phyloP scores from a whole-genome alignment of 805 yeast species.

The Metschnikowia lunata region DNA sequence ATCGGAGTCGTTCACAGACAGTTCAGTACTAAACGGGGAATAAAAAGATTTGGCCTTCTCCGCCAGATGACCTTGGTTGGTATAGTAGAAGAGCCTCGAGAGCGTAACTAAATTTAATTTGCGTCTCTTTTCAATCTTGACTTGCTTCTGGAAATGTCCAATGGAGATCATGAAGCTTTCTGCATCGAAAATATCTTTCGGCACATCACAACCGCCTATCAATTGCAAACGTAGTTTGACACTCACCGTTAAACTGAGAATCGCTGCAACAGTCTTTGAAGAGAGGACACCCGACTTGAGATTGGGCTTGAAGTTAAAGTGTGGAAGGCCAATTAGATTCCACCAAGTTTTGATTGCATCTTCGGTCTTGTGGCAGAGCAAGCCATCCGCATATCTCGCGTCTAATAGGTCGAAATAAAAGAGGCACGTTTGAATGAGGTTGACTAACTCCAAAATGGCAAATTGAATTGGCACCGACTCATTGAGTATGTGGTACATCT shows the following conservation, averaged over 20 bases:
- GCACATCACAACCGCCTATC: conserved; percentile 45
- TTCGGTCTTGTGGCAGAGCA: conserved; percentile 74
- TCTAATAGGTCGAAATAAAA: conserved; percentile 73
- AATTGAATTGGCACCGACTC: conserved; percentile 50
- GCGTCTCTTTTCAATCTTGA: conserved; percentile 46
- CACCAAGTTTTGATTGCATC: conserved; percentile 78
- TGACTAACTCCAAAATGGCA: conserved; percentile 72
- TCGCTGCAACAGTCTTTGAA: conserved; percentile 68
- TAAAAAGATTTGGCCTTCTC: conserved; percentile 17
- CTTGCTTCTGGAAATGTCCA: conserved; percentile 73
- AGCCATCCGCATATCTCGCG: conserved; percentile 73
- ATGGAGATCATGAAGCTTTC: conserved; percentile 64
- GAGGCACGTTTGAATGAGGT: conserved; percentile 68
- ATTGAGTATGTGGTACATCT: conserved; percentile 58
- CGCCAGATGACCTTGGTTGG: conserved; percentile 30
- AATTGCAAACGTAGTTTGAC: conserved; percentile 55
- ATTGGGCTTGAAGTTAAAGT: conserved; percentile 36
- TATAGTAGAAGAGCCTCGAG: conserved; percentile 30
- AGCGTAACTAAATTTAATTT: conserved; percentile 56
- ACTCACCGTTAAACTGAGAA: conserved; percentile 72
- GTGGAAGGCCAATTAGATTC: conserved; percentile 61
- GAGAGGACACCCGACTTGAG: conserved; percentile 55
- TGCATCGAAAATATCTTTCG: conserved; percentile 80
- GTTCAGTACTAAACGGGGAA: conserved; percentile 11
- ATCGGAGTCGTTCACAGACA: conserved; percentile 10